Evolutionary conservation across 768 basidiomycete species (phyloP), one percentile per base, ranked within the genome.

Genomic region (Collybia sp.): DNA sequence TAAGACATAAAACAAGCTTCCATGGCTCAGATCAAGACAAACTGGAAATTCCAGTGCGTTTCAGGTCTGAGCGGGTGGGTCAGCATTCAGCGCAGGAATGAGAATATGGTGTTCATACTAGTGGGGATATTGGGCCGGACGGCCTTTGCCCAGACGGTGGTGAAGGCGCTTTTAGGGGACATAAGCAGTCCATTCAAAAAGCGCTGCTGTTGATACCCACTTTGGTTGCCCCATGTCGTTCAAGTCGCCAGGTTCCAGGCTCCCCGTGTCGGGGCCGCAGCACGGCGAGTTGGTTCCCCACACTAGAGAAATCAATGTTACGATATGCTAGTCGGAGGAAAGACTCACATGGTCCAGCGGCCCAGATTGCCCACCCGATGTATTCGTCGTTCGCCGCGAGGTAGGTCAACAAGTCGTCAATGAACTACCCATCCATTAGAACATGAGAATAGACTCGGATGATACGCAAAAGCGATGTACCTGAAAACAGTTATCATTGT

Each of bases 311-410:
- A 16, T 40, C 1, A 19, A 17, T 30, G 15, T 30, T 9, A 42
- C 15, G 17, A 20, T 42, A 12, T 1, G 9, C 2, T 15, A 20
- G 17, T 12, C 18, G 31, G 31, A 0, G n/a, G 34, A 20, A 9
- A 15, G 37, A 64, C 67, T 19, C 52, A 72, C 70, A 46, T 15
- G 73, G 73, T 34, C 73, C 73, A 25, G 73, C 73, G 49, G 73
- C 73, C 73, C 73, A 75, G 37, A 71, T 67, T 2, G 69, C 45
- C 73, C 72, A 75, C 11, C 73, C 73, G 39, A 75, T 73, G 53
- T 72, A 75, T 30, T 61, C 73, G 35, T 71, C 69, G 48, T 73
- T 75, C 12, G 61, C 56, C 2, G 56, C 53, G 42, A 75, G 57
- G 53, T 71, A 75, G 31, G 56, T 58, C 2, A 75, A 55, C 56